Conservation (phyloP, 2,329 filamentous ascomycete species). For the Ophiostoma ips region DNA sequence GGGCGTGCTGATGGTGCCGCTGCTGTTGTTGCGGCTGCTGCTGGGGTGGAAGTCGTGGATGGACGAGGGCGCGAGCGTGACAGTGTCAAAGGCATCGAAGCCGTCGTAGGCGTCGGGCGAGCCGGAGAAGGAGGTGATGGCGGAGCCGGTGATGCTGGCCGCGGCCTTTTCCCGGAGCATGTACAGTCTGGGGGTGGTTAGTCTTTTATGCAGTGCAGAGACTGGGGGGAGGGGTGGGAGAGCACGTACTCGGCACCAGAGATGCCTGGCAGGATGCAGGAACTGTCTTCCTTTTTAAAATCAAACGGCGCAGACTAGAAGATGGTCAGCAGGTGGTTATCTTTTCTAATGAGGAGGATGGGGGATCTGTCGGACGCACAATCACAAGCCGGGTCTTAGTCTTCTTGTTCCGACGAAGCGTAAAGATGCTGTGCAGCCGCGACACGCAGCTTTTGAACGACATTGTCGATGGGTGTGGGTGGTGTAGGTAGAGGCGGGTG, state of each 20-base stretch:
- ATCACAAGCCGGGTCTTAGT: conserved; percentile 29
- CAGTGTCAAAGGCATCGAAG: conserved; percentile 1
- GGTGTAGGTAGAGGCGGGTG: background rate
- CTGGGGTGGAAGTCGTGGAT: conserved; percentile 5
- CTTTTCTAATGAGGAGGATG: background rate
- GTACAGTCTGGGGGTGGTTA: background rate
- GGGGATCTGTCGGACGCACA: conserved; percentile 21
- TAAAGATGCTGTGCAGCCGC: conserved; percentile 30
- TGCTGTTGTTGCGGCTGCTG: background rate
- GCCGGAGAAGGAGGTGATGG: background rate
- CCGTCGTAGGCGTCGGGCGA: conserved; percentile 6
- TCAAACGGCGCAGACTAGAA: conserved; percentile 43
- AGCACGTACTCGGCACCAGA: conserved; percentile 22
- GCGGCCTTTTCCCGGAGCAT: conserved; percentile 14
- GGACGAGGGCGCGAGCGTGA: conserved; percentile 7
- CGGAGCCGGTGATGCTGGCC: conserved; percentile 12
- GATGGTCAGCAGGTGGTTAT: conserved; percentile 2
- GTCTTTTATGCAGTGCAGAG: background rate
- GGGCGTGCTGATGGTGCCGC: background rate
- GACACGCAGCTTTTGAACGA: conserved; percentile 30
- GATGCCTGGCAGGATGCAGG: conserved; percentile 33
- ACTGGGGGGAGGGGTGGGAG: background rate
- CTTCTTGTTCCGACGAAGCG: conserved; percentile 28
- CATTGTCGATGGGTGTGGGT: conserved; percentile 14
- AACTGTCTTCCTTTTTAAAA: conserved; percentile 39